A percentile compares a stretch with the other conserved stretches of the same genome.
Evolutionary conservation across 805 yeast species (phyloP).

Genomic region (Ogataea zsoltii): DNA sequence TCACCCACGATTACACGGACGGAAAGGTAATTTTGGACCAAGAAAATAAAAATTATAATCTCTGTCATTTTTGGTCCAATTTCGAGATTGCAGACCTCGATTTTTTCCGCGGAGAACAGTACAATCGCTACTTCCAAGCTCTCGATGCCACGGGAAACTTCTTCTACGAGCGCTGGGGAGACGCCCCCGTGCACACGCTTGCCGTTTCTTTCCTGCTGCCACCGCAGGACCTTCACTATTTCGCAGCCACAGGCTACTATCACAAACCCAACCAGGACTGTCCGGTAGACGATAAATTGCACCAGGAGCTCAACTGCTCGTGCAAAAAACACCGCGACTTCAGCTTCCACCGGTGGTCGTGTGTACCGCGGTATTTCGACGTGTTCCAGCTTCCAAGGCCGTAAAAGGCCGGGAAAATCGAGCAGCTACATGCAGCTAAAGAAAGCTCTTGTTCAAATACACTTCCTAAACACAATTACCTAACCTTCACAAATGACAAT

Average conservation of each 20-base stretch:
- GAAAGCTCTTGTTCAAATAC: no score
- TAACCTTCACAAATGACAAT: constrained; percentile 4
- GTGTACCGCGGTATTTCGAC: constrained; percentile 46
- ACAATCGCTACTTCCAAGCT: constrained; percentile 52
- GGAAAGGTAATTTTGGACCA: constrained; percentile 37
- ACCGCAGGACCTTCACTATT: constrained; percentile 54
- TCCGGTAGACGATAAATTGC: constrained; percentile 48
- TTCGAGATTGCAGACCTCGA: constrained; percentile 64
- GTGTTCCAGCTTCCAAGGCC: constrained; percentile 11
- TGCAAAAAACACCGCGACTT: constrained; percentile 51
- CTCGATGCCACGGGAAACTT: constrained; percentile 66
- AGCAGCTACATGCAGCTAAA: no score
- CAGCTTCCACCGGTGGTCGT: constrained; percentile 51
- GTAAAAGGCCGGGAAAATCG: no score
- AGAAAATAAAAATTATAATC: constrained; percentile 47
- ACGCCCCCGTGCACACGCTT: constrained; percentile 71
- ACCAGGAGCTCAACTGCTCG: constrained; percentile 48
- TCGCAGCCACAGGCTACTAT: constrained; percentile 58
- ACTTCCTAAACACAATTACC: not conserved
- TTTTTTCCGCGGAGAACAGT: constrained; percentile 58
- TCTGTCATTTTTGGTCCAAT: constrained; percentile 66
- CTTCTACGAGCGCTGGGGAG: constrained; percentile 80
- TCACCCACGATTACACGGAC: constrained; percentile 44
- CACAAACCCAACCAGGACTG: constrained; percentile 60
- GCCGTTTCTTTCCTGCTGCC: constrained; percentile 56